phyloP scores from a whole-genome alignment of 2,329 filamentous ascomycete genomes.

The Magnaporthiopsis incrustans region DNA sequence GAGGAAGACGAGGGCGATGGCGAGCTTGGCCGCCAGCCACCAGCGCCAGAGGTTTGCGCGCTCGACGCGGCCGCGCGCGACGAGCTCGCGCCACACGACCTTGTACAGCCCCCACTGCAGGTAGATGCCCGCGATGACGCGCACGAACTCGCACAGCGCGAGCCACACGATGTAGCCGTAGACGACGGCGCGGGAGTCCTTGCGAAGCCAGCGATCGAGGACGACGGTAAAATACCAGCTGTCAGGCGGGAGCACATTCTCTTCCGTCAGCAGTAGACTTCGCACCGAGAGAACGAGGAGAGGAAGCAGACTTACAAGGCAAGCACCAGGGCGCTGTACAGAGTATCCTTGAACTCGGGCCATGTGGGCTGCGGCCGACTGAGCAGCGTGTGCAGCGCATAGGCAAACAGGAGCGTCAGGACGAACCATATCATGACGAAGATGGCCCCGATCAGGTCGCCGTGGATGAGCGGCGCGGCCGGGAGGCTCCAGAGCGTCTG shows the following conservation, averaged over 20 bases:
- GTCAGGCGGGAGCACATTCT: too few species aligned
- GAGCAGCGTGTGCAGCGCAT: not conserved
- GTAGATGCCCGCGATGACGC: slow-evolving; percentile 12
- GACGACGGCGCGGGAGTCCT: slow-evolving; percentile 5
- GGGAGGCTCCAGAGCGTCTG: not conserved
- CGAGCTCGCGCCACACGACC: slow-evolving; percentile 12
- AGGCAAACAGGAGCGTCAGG: not conserved
- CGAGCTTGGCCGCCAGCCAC: slow-evolving; percentile 9
- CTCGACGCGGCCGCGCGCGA: not conserved
- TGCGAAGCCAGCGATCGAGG: slow-evolving; percentile 14
- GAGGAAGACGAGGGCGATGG: slow-evolving; percentile 10
- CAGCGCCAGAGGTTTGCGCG: slow-evolving; percentile 5
- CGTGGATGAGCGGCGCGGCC: not conserved
- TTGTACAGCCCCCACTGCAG: slow-evolving; percentile 14
- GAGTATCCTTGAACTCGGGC: not conserved
- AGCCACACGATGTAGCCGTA: slow-evolving; percentile 13
- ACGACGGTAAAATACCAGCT: slow-evolving; percentile 13
- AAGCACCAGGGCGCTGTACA: not conserved
- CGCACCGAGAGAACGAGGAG: not conserved
- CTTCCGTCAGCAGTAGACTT: not conserved
- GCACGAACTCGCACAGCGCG: slow-evolving; percentile 9
- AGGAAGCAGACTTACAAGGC: not conserved
- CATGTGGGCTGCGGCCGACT: not conserved
- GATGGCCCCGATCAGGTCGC: not conserved
- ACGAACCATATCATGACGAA: not conserved